These are phyloP conservation scores for Sporothrix inflata DNA, from an alignment of 2,329 filamentous ascomycete genomes.

Conservation along the genomic window DNA sequence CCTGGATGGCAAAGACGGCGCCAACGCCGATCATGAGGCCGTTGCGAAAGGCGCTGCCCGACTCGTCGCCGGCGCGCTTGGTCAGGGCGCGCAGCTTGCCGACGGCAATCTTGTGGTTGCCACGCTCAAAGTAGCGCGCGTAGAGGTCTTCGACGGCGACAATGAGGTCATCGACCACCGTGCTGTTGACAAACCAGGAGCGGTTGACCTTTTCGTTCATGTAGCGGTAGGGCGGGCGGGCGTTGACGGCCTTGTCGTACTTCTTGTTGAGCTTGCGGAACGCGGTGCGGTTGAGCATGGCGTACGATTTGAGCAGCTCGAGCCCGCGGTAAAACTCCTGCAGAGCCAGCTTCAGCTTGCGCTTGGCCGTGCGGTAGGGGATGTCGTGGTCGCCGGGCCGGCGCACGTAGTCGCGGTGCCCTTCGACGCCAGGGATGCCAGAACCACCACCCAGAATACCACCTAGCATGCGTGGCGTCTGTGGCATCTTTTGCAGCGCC, in stretches of 20 bases:
- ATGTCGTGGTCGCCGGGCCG: slow-evolving; percentile 63
- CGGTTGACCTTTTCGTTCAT: slow-evolving; percentile 91
- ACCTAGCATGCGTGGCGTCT: slow-evolving; percentile 51
- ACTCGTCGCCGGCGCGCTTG: slow-evolving; percentile 60
- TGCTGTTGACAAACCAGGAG: slow-evolving; percentile 88
- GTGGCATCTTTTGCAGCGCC: slow-evolving; percentile 58
- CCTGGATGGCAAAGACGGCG: slow-evolving; percentile 67
- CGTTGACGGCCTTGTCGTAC: slow-evolving; percentile 88
- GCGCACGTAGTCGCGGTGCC: slow-evolving; percentile 53
- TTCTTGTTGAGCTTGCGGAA: slow-evolving; percentile 99
- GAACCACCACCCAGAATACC: slow-evolving; percentile 28
- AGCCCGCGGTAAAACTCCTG: slow-evolving; percentile 93
- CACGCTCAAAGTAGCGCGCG: slow-evolving; percentile 89
- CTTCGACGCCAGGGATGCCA: slow-evolving; percentile 37
- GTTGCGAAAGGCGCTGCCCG: slow-evolving; percentile 61
- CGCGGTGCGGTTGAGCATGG: slow-evolving; percentile 84
- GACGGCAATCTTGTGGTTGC: slow-evolving; percentile 88
- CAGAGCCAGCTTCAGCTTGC: slow-evolving; percentile 86
- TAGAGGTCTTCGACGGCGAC: slow-evolving; percentile 87
- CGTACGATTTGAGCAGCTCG: slow-evolving; percentile 89
- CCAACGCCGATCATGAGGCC: slow-evolving; percentile 71
- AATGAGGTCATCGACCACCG: slow-evolving; percentile 79
- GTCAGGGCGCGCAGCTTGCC: slow-evolving; percentile 80
- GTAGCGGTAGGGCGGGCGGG: slow-evolving; percentile 76
- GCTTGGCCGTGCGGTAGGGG: slow-evolving; percentile 83